Evolutionary conservation across 2,329 filamentous ascomycete species (phyloP).

Genomic region (Aspergillus brunneoviolaceus): DNA sequence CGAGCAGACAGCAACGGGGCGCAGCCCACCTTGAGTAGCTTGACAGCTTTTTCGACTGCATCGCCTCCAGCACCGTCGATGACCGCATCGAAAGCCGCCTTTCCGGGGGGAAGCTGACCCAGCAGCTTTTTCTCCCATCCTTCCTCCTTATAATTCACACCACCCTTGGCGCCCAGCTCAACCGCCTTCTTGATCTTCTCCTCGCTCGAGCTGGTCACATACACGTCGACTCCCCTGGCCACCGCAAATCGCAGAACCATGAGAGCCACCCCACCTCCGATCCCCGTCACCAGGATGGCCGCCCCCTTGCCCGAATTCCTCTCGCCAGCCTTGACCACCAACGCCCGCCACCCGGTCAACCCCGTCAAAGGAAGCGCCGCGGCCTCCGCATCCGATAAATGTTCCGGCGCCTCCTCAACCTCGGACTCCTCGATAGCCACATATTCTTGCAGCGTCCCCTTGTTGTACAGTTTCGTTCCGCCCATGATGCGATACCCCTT

Average conservation of each 20-base stretch:
- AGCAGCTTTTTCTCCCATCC: slow-evolving; percentile 79
- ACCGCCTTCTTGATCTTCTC: slow-evolving; percentile 73
- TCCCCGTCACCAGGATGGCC: slow-evolving; percentile 84
- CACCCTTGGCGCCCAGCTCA: slow-evolving; percentile 72
- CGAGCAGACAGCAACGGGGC: background rate
- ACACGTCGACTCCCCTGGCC: slow-evolving; percentile 73
- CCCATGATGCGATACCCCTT: slow-evolving; percentile 43
- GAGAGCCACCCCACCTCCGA: slow-evolving; percentile 88
- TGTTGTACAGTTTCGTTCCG: slow-evolving; percentile 61
- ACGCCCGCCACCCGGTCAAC: slow-evolving; percentile 82
- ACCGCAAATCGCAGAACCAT: slow-evolving; percentile 77
- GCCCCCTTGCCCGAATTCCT: slow-evolving; percentile 54
- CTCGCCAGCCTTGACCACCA: slow-evolving; percentile 73
- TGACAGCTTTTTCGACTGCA: slow-evolving; percentile 67
- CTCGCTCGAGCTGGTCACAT: slow-evolving; percentile 71
- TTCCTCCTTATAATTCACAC: slow-evolving; percentile 76
- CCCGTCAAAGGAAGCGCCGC: slow-evolving; percentile 84
- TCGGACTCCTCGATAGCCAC: slow-evolving; percentile 68
- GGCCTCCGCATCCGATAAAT: slow-evolving; percentile 71
- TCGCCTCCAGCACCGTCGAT: slow-evolving; percentile 90
- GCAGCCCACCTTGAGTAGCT: slow-evolving; percentile 63
- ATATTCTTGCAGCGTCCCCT: slow-evolving; percentile 74
- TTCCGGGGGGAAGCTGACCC: slow-evolving; percentile 57
- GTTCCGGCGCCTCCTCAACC: slow-evolving; percentile 71
- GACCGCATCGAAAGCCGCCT: slow-evolving; percentile 74